A percentile compares a stretch with the other conserved stretches of the same genome.
phyloP scores from a whole-genome alignment of 2,329 filamentous ascomycete genomes.

The Madurella mycetomatis region DNA sequence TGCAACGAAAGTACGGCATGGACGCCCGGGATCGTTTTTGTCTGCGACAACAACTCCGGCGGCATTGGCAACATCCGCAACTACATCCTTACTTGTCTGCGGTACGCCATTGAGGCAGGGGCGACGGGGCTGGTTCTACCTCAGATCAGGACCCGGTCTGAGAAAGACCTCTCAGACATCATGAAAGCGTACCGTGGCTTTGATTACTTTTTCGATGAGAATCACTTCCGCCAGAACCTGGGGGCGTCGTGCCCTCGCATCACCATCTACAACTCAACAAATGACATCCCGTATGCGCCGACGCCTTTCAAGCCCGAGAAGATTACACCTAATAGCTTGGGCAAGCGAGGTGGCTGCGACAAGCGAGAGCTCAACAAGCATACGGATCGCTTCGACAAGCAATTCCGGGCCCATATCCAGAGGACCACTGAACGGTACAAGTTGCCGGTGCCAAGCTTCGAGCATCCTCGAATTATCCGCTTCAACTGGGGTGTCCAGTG shows the following conservation, averaged over 20 bases:
- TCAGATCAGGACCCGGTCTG: conserved; percentile 41
- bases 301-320: conserved; percentile 34
- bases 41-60: conserved; percentile 49
- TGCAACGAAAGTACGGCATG: conserved; percentile 39
- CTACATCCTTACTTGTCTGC: conserved; percentile 47
- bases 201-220: conserved; percentile 45
- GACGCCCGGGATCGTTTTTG: conserved; percentile 40
- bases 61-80: conserved; percentile 49
- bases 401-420: conserved; percentile 33
- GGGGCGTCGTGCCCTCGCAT: conserved; percentile 39
- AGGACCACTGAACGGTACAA: conserved; percentile 27
- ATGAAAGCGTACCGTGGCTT: conserved; percentile 39
- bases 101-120: conserved; percentile 46
- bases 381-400: conserved; percentile 35
- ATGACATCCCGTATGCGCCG: conserved; percentile 36
- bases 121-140: conserved; percentile 44
- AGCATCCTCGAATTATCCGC: conserved; percentile 36
- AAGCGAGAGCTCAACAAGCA: conserved; percentile 39
- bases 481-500: conserved; percentile 43
- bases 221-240: conserved; percentile 40
- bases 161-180: conserved; percentile 38
- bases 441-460: conserved; percentile 16
- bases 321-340: conserved; percentile 40
- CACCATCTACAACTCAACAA: conserved; percentile 36
- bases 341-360: conserved; percentile 37